phyloP scores from a whole-genome alignment of 2,329 filamentous ascomycete species.

The Colletotrichum musicola region DNA sequence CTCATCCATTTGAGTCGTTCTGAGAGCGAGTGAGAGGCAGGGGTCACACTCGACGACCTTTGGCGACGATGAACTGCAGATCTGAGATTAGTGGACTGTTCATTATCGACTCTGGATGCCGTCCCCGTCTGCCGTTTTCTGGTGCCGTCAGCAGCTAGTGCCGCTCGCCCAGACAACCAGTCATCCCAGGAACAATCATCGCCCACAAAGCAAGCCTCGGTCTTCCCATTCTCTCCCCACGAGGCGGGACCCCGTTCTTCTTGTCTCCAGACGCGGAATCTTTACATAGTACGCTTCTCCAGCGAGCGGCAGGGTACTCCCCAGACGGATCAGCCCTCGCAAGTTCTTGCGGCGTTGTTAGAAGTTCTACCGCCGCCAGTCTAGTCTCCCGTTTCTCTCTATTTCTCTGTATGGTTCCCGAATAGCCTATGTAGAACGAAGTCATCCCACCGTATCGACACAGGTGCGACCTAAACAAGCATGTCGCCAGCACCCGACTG shows the following conservation, averaged over 20 bases:
- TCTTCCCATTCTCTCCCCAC: too few relatives aligned
- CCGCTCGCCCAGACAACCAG: background rate
- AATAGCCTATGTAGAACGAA: background rate
- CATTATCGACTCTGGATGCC: background rate
- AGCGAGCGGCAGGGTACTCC: too few relatives aligned
- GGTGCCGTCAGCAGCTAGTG: background rate
- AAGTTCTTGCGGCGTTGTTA: background rate
- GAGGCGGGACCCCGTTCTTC: too few relatives aligned
- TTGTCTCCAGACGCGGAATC: too few relatives aligned
- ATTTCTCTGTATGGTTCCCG: background rate
- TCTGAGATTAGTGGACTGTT: background rate
- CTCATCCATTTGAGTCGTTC: too few relatives aligned
- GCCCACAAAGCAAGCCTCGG: too few relatives aligned
- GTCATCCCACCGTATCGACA: background rate
- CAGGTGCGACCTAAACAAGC: slow-evolving; percentile 25
- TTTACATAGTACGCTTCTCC: too few relatives aligned
- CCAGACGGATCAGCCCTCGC: too few relatives aligned
- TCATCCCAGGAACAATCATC: background rate
- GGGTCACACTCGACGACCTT: background rate
- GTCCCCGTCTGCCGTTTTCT: background rate
- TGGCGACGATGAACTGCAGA: background rate
- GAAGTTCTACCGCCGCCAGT: background rate
- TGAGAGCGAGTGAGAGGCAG: too few relatives aligned
- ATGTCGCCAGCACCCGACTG: slow-evolving; percentile 8
- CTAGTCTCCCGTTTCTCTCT: background rate